Conservation (phyloP, 306 rosid genomes). For the Hippophae tibetana region DNA sequence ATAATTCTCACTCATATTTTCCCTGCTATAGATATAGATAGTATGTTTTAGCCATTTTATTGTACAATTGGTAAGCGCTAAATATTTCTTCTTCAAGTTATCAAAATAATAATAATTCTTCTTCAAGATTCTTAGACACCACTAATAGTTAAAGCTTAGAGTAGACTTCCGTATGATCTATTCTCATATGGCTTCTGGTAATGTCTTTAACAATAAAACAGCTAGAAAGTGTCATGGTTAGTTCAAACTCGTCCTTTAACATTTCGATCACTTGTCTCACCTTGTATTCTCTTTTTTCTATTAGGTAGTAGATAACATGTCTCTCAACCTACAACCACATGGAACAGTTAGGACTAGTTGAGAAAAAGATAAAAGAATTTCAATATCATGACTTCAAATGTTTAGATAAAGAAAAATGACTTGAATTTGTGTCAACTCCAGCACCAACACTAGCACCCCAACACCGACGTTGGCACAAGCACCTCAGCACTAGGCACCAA, state of each 20-base stretch:
- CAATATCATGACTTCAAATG: no score
- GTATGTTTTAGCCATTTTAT: no score
- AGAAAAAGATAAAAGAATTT: background rate
- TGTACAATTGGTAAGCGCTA: no score
- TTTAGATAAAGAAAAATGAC: no score
- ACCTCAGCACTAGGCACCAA: no score
- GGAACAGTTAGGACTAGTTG: background rate
- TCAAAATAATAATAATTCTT: background rate
- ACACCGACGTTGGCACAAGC: no score
- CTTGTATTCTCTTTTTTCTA: constrained; percentile 45
- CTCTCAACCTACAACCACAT: constrained; percentile 36
- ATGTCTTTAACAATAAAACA: constrained; percentile 34
- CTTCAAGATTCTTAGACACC: no score
- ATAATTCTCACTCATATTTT: no score
- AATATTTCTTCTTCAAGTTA: no score
- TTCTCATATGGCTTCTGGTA: constrained; percentile 41
- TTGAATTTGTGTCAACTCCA: no score
- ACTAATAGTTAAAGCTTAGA: constrained; percentile 34
- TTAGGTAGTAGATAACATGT: constrained; percentile 37
- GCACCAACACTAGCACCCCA: no score
- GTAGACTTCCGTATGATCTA: constrained; percentile 18
- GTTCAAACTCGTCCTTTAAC: constrained; percentile 49
- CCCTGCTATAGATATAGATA: no score
- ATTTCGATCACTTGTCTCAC: constrained; percentile 38
- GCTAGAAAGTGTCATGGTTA: constrained; percentile 47